Evolutionary conservation across 164 flowering plant genomes (phyloP).

Genomic region (Vitis riparia): DNA sequence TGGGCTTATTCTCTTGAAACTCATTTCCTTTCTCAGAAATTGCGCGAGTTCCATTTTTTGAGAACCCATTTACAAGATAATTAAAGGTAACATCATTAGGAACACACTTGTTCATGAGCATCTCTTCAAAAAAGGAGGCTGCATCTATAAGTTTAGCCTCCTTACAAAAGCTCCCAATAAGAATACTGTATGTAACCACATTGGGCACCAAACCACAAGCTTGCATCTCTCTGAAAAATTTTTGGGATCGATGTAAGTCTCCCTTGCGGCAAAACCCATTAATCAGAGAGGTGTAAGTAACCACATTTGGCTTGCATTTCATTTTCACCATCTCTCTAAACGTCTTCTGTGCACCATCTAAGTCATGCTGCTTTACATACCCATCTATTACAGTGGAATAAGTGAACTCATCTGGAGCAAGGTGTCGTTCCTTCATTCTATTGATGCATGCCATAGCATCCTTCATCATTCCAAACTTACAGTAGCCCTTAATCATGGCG

Average conservation of each 20-base stretch:
- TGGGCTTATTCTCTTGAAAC: conserved; percentile 22
- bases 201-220: conserved; percentile 56
- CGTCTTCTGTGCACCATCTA: conserved; percentile 47
- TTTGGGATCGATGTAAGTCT: conserved; percentile 47
- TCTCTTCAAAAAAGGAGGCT: conserved; percentile 56
- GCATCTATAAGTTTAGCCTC: conserved; percentile 61
- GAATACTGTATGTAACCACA: conserved; percentile 73
- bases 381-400: conserved; percentile 81
- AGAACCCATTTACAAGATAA: conserved; percentile 58
- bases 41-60: conserved; percentile 19
- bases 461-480: conserved; percentile 71
- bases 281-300: conserved; percentile 74
- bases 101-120: conserved; percentile 60
- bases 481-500: conserved; percentile 81
- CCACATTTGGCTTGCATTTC: conserved; percentile 66
- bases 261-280: conserved; percentile 68
- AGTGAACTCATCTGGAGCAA: conserved; percentile 66
- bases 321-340: conserved; percentile 49
- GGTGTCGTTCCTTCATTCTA: conserved; percentile 39
- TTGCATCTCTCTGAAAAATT: conserved; percentile 53
- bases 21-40: conserved; percentile 18
- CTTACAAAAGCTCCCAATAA: conserved; percentile 65
- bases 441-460: conserved; percentile 55
- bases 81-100: conserved; percentile 71
- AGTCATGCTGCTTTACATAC: conserved; percentile 59